Conservation (phyloP, 352 stramenopile genomes). For the Pythium vanterpoolii region DNA sequence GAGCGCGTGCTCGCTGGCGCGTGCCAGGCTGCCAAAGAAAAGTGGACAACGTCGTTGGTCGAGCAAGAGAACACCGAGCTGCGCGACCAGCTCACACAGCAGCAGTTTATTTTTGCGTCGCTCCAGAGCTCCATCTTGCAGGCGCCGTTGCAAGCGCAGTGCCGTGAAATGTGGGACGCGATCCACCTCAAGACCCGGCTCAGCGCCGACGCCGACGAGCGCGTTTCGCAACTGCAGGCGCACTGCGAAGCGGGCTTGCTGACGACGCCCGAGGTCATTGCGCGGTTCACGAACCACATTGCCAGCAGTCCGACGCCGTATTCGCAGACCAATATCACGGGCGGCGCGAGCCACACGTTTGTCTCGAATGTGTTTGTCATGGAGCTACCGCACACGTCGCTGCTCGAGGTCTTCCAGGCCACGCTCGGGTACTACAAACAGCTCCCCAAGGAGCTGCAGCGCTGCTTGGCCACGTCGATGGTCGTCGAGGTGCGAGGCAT, state of each 20-base stretch:
- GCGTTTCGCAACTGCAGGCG: conserved; percentile 30
- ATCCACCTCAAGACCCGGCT: conserved; percentile 41
- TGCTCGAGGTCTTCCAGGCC: conserved; percentile 31
- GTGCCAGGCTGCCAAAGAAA: conserved; percentile 46
- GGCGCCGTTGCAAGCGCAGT: conserved; percentile 46
- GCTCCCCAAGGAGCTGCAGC: conserved; percentile 31
- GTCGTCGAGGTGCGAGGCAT: conserved; percentile 29
- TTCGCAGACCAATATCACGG: conserved; percentile 60
- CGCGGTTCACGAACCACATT: conserved; percentile 35
- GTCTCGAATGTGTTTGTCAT: conserved; percentile 51
- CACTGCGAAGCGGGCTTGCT: conserved; percentile 37
- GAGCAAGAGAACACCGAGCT: conserved; percentile 50
- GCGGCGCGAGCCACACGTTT: conserved; percentile 41
- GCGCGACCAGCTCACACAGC: conserved; percentile 54
- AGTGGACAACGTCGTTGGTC: conserved; percentile 46
- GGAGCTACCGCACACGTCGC: conserved; percentile 37
- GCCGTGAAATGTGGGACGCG: conserved; percentile 46
- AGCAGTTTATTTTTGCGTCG: conserved; percentile 62
- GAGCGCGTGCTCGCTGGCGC: conserved; percentile 30
- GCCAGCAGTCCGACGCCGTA: conserved; percentile 40
- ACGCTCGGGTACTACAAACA: conserved; percentile 37
- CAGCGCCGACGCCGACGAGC: conserved; percentile 11
- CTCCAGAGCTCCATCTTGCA: conserved; percentile 51
- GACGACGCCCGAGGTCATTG: conserved; percentile 32
- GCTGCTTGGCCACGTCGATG: conserved; percentile 27